Base-by-base conservation (phyloP, 2,329 filamentous ascomycete genomes). In the Fusarium palustre region DNA sequence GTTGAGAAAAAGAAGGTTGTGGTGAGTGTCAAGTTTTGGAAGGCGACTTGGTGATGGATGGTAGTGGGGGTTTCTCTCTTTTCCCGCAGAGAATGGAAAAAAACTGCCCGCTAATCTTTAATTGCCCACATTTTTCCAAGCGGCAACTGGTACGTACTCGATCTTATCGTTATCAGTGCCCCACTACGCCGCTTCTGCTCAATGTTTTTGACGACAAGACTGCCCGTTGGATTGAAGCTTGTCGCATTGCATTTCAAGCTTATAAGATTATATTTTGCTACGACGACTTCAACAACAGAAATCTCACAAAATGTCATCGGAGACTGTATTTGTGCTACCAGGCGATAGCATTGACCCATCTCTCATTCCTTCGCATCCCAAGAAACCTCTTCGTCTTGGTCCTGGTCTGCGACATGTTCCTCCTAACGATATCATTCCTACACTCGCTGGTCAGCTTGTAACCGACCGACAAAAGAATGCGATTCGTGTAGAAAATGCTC, bases 321-420 rank as follows among this genome's bases (percentile, higher is more conserved):
- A 88, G 30, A 80, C 84, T n/a, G 81, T 82, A 47, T 83, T 95
- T 66, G 87, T 97, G 65, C 87, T 98, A 9, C 96, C 96, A 0
- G 94, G 96, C 70, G 94, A 97, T 73, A 76, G 82, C 33, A 86
- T 97, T 46, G 88, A 92, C 61, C 78, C 86, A 2, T 84, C 87
- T 28, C 81, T 87, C 36, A 85, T 97, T 38, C 92, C 93, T 4
- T 87, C 87, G 31, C 86, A 91, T 66, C 85, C 86, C 48, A 92
- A 90, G 72, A 84, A 88, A 66, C 88, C 93, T 39, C 84, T 97
- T 68, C 92, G 92, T 58, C 86, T 97, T 28, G 94, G 94, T 30
- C 92, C 93, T 18, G 94, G 94, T 57, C 85, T 97, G 59, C 91
- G 91, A 65, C 90, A 97, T 79, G 89, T 93, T 63, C 92, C 92